phyloP scores from a whole-genome alignment of 768 basidiomycete genomes.

The Mycena maculata region DNA sequence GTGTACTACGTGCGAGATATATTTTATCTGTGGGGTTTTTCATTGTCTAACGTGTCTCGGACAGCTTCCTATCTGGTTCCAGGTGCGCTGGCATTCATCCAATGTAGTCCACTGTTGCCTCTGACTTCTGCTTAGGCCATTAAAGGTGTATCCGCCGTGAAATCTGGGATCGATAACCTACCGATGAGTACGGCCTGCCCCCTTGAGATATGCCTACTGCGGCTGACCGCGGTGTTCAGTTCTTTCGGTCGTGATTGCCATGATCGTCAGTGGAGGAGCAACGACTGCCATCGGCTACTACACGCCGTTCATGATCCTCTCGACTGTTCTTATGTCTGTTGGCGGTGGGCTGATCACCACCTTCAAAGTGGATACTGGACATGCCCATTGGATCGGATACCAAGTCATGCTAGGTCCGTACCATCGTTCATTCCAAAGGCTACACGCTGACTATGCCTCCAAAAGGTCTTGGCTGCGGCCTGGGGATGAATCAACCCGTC shows the following conservation, averaged over 20 bases:
- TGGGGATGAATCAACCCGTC: constrained; percentile 23
- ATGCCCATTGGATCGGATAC: constrained; percentile 22
- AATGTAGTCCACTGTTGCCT: too few species aligned
- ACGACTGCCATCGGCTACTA: constrained; percentile 26
- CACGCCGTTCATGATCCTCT: constrained; percentile 20
- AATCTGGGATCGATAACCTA: constrained; percentile 24
- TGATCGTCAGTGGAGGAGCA: constrained; percentile 8
- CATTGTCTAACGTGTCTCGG: neutral
- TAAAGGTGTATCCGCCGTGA: neutral
- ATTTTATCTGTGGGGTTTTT: neutral
- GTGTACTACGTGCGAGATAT: constrained; percentile 22
- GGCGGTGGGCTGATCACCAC: constrained; percentile 25
- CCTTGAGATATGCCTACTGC: too few species aligned
- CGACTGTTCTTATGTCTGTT: constrained; percentile 22
- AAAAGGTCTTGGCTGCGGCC: constrained; percentile 14
- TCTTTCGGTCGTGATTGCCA: constrained; percentile 16
- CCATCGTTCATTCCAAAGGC: too few species aligned
- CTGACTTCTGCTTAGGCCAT: neutral
- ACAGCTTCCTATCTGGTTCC: constrained; percentile 28
- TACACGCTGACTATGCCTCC: too few species aligned
- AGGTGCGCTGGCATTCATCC: too few species aligned
- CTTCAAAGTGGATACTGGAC: constrained; percentile 14
- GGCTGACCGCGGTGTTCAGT: too few species aligned
- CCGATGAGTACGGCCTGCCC: too few species aligned
- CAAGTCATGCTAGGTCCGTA: constrained; percentile 20